Conservation (phyloP, 345 rosid genomes). For the Populus davidiana region DNA sequence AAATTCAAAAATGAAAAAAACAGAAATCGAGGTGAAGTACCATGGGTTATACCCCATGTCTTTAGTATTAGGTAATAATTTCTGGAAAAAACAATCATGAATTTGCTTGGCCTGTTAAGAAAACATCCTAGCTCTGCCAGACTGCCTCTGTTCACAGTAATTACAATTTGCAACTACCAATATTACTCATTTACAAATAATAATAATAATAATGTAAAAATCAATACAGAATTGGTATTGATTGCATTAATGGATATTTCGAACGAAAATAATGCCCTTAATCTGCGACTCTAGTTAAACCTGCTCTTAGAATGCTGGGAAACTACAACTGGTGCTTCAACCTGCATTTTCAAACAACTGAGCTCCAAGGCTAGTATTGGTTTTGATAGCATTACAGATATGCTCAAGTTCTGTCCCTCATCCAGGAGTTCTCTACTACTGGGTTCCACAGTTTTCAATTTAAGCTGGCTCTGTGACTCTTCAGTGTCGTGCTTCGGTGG, state of each 20-base stretch:
- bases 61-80: too few species aligned
- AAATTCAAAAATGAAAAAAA: too few species aligned
- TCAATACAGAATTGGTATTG: neutral
- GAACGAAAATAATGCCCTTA: neutral
- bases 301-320: conserved; percentile 20
- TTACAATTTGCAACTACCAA: neutral
- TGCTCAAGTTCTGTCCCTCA: conserved; percentile 37
- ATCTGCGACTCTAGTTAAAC: neutral
- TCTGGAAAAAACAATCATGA: neutral
- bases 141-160: neutral
- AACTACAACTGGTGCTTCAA: conserved; percentile 65
- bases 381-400: conserved; percentile 65
- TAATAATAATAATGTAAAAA: neutral
- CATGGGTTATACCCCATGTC: too few species aligned
- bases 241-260: neutral
- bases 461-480: conserved; percentile 12
- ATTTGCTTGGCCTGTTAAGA: neutral
- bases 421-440: conserved; percentile 20
- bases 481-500: conserved; percentile 27
- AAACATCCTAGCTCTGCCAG: neutral
- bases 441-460: conserved; percentile 8
- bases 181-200: neutral
- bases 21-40: too few species aligned
- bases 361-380: conserved; percentile 80
- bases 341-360: conserved; percentile 69